phyloP scores from a whole-genome alignment of 352 stramenopile genomes.

The Plasmopara halstedii region DNA sequence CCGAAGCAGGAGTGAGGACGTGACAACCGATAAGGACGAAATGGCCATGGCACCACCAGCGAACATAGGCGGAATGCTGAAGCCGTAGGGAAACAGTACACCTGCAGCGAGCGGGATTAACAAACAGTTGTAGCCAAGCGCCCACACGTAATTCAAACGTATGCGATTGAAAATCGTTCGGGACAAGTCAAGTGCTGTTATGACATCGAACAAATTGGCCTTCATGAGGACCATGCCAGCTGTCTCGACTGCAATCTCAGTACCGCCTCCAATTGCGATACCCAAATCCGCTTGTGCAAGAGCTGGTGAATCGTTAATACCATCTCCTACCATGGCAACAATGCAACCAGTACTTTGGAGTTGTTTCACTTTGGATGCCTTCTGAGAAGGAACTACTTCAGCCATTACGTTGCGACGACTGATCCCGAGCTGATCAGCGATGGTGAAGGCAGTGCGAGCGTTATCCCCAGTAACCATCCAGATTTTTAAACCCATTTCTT shows the following conservation, averaged over 20 bases:
- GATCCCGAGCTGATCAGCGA: constrained; percentile 93
- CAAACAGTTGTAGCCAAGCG: constrained; percentile 97
- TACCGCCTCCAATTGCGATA: constrained; percentile 93
- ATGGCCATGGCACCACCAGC: constrained; percentile 95
- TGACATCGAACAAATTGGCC: constrained; percentile 89
- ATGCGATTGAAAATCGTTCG: constrained; percentile 96
- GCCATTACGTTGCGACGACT: constrained; percentile 89
- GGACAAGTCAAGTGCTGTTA: constrained; percentile 94
- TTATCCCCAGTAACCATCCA: constrained; percentile 99
- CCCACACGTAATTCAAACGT: constrained; percentile 96
- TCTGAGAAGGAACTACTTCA: constrained; percentile 94
- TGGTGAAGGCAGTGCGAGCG: constrained; percentile 86
- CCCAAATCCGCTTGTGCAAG: constrained; percentile 96
- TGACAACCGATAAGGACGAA: constrained; percentile 94
- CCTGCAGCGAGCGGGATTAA: constrained; percentile 95
- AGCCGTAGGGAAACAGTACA: constrained; percentile 92
- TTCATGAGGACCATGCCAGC: constrained; percentile 92
- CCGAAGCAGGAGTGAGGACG: constrained; percentile 89
- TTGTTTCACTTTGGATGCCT: constrained; percentile 89
- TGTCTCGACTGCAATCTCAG: constrained; percentile 97
- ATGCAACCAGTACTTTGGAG: constrained; percentile 83
- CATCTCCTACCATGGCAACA: constrained; percentile 96
- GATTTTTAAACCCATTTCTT: constrained; percentile 89
- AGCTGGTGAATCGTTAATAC: constrained; percentile 98
- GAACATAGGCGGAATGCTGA: constrained; percentile 93